phyloP scores from a whole-genome alignment of 1,284 basidiomycete genomes.

The Apiotrichum domesticum region DNA sequence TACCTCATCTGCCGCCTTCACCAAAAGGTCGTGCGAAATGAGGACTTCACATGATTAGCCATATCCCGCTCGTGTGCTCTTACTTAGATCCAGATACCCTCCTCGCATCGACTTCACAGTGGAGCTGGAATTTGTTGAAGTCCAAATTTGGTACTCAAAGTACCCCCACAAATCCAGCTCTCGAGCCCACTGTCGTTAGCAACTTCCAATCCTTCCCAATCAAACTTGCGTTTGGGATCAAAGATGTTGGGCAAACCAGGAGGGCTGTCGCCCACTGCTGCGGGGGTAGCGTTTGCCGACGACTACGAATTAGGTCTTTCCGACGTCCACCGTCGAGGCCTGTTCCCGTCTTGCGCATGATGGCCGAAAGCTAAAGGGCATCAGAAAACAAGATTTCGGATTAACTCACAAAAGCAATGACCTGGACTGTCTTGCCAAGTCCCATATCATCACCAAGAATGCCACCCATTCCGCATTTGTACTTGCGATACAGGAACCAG shows the following conservation, averaged over 20 bases:
- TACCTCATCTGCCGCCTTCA: slow-evolving; percentile 23
- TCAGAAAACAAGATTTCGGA: not conserved
- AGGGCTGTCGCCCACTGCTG: slow-evolving; percentile 41
- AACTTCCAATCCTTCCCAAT: not conserved
- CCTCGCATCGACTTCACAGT: slow-evolving; percentile 19
- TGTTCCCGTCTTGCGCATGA: slow-evolving; percentile 50
- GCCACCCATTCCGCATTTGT: slow-evolving; percentile 43
- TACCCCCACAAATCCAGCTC: slow-evolving; percentile 47
- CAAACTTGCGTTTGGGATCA: slow-evolving; percentile 45
- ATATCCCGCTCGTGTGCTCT: slow-evolving; percentile 3
- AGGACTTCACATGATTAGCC: slow-evolving; percentile 24
- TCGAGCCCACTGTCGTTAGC: slow-evolving; percentile 45
- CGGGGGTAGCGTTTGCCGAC: slow-evolving; percentile 15
- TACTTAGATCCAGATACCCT: slow-evolving; percentile 41
- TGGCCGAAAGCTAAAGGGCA: slow-evolving; percentile 44
- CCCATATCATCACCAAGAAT: slow-evolving; percentile 54
- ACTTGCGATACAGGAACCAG: slow-evolving; percentile 49
- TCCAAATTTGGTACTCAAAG: slow-evolving; percentile 38
- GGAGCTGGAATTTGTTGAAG: not conserved
- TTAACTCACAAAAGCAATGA: slow-evolving; percentile 38
- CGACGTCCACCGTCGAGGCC: slow-evolving; percentile 34
- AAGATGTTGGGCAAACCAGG: slow-evolving; percentile 45
- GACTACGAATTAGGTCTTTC: slow-evolving; percentile 24
- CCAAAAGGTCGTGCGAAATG: slow-evolving; percentile 30
- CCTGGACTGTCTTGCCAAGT: slow-evolving; percentile 46